phyloP scores from a whole-genome alignment of 2,329 filamentous ascomycete genomes.

The Botrytis elliptica region DNA sequence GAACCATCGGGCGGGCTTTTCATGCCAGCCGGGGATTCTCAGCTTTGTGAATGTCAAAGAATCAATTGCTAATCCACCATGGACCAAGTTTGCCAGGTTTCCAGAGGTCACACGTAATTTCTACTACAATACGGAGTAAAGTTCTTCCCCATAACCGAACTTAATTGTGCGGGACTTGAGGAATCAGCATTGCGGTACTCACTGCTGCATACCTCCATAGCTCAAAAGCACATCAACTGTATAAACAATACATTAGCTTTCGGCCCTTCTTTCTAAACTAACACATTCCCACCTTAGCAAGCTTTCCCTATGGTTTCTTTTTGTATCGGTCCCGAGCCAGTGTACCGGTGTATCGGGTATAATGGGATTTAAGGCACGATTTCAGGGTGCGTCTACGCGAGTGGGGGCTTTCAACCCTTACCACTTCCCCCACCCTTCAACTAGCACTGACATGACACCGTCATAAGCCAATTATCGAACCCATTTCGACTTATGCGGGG shows the following conservation, averaged over 20 bases:
- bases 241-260: background rate
- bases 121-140: background rate
- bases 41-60: background rate
- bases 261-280: background rate
- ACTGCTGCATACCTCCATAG: background rate
- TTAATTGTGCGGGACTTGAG: background rate
- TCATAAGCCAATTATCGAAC: background rate
- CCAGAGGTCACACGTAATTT: background rate
- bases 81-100: background rate
- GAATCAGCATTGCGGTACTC: background rate
- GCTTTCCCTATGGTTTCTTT: background rate
- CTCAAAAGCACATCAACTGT: background rate
- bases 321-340: background rate
- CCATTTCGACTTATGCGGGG: background rate
- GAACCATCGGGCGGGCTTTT: background rate
- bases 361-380: background rate
- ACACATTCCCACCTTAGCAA: background rate
- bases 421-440: background rate
- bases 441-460: background rate
- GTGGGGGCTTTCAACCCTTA: background rate
- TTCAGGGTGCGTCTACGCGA: background rate
- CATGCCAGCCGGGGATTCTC: background rate
- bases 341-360: background rate
- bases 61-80: background rate
- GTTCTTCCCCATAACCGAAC: background rate